Evolutionary conservation across 2,329 filamentous ascomycete genomes (phyloP), one percentile per base, ranked within the genome.

Genomic region (Penicillium sp.): DNA sequence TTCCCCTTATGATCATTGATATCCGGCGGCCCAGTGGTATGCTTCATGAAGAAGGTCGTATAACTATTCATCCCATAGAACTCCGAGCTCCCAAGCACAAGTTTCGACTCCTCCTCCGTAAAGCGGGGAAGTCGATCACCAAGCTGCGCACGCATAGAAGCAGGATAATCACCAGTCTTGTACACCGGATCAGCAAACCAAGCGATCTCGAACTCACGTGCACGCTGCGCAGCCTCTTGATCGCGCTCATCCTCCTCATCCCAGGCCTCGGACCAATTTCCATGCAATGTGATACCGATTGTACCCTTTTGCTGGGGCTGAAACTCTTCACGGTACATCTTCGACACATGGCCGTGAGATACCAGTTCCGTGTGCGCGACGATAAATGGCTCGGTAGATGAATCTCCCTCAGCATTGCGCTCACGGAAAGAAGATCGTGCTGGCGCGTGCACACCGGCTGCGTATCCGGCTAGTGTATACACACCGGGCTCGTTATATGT

Each of bases 21-120:
- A 52, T 70, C 68, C 9, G 68, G 54, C 0, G 80, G 76, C 2
- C 81, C 82, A 26, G 81, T 79, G 68, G 84, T 84, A 77, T 92
- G 87, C 75, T 86, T 86, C 76, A 93, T 84, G 76, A 90, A 93
- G 79, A 92, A 90, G 68, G 90, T 87, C 21, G 89, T 91, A 79
- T 93, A 93, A 77, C 90, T 88, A 79, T 93, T 93, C 89, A 92
- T 91, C 71, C 90, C 90, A 75, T 93, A 93, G 76, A 93, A 93
- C 78, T 93, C 90, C 70, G 91, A 92, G 68, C 86, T 90, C 10
- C 89, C 90, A 68, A 87, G 80, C 46, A 93, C 86, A 21, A 93
- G 79, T 5, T 82, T 83, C 7, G 77, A 73, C 72, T 93, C 90
- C 63, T 90, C 88, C 0, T 81, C 74, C 0, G 89, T 91, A 70